Evolutionary conservation across 139 green algal species (phyloP).

Genomic region (Picochlorum sp.): DNA sequence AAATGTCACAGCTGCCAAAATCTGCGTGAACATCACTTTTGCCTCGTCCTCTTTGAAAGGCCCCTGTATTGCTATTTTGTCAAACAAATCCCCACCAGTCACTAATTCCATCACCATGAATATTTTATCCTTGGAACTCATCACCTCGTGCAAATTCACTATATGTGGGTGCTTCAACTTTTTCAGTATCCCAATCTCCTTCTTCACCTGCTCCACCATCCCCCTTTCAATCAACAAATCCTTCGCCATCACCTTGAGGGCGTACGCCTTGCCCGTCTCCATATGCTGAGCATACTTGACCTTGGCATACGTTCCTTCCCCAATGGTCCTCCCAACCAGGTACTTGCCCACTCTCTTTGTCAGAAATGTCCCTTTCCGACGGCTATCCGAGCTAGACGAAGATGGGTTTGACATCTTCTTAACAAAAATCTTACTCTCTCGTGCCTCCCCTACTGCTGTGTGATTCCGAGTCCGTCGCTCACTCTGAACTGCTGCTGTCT

Average conservation of each 20-base stretch:
- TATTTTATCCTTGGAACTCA: conserved; percentile 52
- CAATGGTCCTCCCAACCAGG: conserved; percentile 56
- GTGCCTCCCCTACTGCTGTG: background rate
- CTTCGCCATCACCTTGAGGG: conserved; percentile 60
- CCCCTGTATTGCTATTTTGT: conserved; percentile 47
- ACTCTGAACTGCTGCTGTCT: background rate
- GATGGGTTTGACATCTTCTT: background rate
- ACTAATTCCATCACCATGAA: conserved; percentile 75
- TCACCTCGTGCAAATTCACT: conserved; percentile 60
- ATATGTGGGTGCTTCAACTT: conserved; percentile 53
- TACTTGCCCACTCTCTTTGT: conserved; percentile 41
- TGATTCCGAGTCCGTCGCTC: background rate
- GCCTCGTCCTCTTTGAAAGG: conserved; percentile 44
- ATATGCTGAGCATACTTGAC: conserved; percentile 57
- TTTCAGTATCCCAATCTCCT: conserved; percentile 60
- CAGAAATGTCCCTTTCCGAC: background rate
- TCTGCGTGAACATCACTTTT: conserved; percentile 48
- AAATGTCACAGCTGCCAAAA: conserved; percentile 54
- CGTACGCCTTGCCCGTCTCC: conserved; percentile 45
- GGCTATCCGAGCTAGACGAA: background rate
- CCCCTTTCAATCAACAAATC: conserved; percentile 22
- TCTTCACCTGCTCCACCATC: conserved; percentile 40
- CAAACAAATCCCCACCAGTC: conserved; percentile 62
- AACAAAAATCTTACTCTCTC: background rate
- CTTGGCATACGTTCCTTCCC: conserved; percentile 63